Base-by-base conservation (phyloP, 108 stramenopile genomes). In the Nitzschia inconspicua region DNA sequence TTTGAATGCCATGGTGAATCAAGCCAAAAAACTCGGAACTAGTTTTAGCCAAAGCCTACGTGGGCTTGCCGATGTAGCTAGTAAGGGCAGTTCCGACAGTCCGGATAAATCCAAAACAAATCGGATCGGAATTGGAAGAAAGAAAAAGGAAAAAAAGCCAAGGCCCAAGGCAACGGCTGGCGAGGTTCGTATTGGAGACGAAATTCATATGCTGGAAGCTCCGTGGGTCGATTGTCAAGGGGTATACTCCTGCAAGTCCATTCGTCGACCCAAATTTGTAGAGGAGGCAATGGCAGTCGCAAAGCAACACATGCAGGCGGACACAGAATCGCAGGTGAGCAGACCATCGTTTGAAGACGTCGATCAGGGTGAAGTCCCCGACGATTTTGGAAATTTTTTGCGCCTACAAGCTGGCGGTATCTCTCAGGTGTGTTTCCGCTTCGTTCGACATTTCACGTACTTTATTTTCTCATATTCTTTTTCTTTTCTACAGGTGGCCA, bases 191-290 rank as follows among this genome's bases (percentile, higher is more conserved):
- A 88, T 89, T 68, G 91, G 91, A 56, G 86, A 89, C 47, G 91
- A 89, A 66, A 89, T 93, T 26, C 81, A 89, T 59, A 70, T 93
- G 44, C 72, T 88, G 11, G 82, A 88, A 39, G 78, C 83, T 32
- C 91, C 91, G 11, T 93, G 86, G 86, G 88, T 86, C 25, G 78
- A 82, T 35, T 85, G 84, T 39, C 73, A 82, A 27, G 91, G 91
- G 26, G 79, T 93, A 43, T 93, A 88, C 46, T 84, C 86, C 30
- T 89, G 88, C 50, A 93, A 93, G 58, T 80, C 88, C 3, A 82
- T 93, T 53, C 80, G 81, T 42, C 75, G 91, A 36, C 88, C 91
- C 16, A 74, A 47, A 11, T 93, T 93, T 70, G 74, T 88, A 8
- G 80, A 83, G 35, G 75, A 69, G 14, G 86, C 80, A 44, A 89